phyloP scores from a whole-genome alignment of 2,329 filamentous ascomycete genomes.

The Aspergillus costaricaensis region DNA sequence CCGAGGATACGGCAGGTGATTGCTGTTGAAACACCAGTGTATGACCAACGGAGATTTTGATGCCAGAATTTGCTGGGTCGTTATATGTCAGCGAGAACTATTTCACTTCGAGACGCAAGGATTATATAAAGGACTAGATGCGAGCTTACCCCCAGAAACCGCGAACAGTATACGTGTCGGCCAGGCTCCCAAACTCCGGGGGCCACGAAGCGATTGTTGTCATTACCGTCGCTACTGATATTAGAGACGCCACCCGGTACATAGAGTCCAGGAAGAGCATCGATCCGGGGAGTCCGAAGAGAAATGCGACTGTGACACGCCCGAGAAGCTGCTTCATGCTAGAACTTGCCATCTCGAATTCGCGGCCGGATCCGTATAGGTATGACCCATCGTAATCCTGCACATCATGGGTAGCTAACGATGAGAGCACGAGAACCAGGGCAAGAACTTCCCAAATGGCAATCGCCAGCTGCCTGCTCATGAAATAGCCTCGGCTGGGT shows the following conservation, averaged over 20 bases:
- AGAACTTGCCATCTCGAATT: slow-evolving; percentile 5
- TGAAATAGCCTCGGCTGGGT: slow-evolving; percentile 18
- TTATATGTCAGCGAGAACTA: not conserved
- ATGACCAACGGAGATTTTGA: slow-evolving; percentile 28
- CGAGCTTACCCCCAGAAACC: slow-evolving; percentile 32
- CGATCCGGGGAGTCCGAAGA: slow-evolving; percentile 19
- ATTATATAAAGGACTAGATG: not conserved
- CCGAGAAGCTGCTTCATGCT: slow-evolving; percentile 17
- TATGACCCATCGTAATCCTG: not conserved
- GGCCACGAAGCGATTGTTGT: slow-evolving; percentile 23
- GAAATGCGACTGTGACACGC: slow-evolving; percentile 11
- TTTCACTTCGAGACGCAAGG: not conserved
- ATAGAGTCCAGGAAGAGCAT: slow-evolving; percentile 23
- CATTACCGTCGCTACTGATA: slow-evolving; percentile 21
- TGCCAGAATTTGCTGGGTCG: slow-evolving; percentile 32
- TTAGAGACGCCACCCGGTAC: slow-evolving; percentile 23
- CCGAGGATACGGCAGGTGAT: slow-evolving; percentile 22
- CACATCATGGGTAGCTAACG: not conserved
- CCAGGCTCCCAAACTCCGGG: slow-evolving; percentile 27
- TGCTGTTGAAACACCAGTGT: slow-evolving; percentile 23
- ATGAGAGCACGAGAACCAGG: slow-evolving; percentile 15
- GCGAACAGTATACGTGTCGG: slow-evolving; percentile 28
- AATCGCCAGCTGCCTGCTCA: slow-evolving; percentile 24
- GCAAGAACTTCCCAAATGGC: slow-evolving; percentile 25
- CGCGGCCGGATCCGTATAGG: slow-evolving; percentile 6